Evolutionary conservation across 2,329 filamentous ascomycete genomes (phyloP).

Genomic region (Scedosporium boydii): DNA sequence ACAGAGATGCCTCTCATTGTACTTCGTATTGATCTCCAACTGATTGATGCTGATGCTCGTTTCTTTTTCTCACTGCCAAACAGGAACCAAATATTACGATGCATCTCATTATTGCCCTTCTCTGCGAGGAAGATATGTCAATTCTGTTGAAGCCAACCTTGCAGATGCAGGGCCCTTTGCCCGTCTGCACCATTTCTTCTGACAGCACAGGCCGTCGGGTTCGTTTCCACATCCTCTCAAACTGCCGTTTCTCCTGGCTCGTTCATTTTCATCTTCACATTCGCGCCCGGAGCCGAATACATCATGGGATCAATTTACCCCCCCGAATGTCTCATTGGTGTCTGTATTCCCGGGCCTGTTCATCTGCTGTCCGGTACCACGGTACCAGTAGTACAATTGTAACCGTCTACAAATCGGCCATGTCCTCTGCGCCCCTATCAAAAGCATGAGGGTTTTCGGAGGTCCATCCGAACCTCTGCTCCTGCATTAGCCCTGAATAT

Average conservation of each 20-base stretch:
- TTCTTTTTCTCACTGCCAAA: background rate
- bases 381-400: too few relatives aligned
- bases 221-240: too few relatives aligned
- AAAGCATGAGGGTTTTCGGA: background rate
- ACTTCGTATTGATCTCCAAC: background rate
- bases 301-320: too few relatives aligned
- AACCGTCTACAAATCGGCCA: too few relatives aligned
- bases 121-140: background rate
- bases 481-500: background rate
- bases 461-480: background rate
- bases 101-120: background rate
- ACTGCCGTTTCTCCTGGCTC: too few relatives aligned
- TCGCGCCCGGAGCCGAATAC: too few relatives aligned
- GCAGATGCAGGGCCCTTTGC: background rate
- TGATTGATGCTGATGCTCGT: background rate
- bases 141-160: background rate
- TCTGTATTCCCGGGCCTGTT: too few relatives aligned
- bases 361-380: too few relatives aligned
- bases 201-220: too few relatives aligned
- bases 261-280: too few relatives aligned
- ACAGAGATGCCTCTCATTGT: background rate
- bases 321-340: too few relatives aligned
- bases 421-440: background rate
- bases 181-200: background rate
- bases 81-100: background rate